Evolutionary conservation across 495 filamentous ascomycete species (phyloP).

Genomic region (Rhypophila decipiens): DNA sequence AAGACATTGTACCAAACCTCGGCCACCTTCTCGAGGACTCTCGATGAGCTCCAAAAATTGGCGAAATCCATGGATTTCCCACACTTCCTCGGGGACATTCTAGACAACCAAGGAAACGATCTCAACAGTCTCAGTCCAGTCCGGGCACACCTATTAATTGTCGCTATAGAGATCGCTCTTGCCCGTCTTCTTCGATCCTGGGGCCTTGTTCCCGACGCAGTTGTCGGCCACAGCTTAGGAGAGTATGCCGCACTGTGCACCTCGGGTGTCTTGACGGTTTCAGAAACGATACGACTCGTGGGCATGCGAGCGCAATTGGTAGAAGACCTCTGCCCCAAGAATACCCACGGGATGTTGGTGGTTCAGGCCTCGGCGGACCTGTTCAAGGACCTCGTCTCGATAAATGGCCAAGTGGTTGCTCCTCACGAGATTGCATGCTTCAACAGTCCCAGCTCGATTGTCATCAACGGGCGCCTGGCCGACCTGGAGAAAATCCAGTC

Average conservation of each 20-base stretch:
- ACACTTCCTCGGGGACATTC: conserved; percentile 30
- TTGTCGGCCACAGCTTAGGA: conserved; percentile 1
- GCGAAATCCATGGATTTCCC: conserved; percentile 14
- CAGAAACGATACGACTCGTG: conserved; percentile 32
- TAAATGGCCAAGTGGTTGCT: no score
- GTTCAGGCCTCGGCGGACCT: not conserved
- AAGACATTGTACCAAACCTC: no score
- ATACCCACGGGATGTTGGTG: conserved; percentile 45
- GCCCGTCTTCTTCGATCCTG: conserved; percentile 42
- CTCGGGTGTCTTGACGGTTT: conserved; percentile 18
- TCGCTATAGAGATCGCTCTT: conserved; percentile 35
- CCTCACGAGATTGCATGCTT: no score
- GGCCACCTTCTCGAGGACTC: not conserved
- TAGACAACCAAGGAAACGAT: conserved; percentile 32
- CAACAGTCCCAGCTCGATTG: no score
- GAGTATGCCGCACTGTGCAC: conserved; percentile 18
- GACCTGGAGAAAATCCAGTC: no score
- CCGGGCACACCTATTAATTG: no score
- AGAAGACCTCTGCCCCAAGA: conserved; percentile 41
- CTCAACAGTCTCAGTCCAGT: conserved; percentile 25
- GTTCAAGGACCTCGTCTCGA: no score
- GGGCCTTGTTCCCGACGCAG: conserved; percentile 14
- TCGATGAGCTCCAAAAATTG: conserved; percentile 2
- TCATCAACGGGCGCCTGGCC: no score
- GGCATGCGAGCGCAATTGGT: conserved; percentile 40